Evolutionary conservation across 2,329 filamentous ascomycete genomes (phyloP).

Genomic region (Periglandula ipomoeae): DNA sequence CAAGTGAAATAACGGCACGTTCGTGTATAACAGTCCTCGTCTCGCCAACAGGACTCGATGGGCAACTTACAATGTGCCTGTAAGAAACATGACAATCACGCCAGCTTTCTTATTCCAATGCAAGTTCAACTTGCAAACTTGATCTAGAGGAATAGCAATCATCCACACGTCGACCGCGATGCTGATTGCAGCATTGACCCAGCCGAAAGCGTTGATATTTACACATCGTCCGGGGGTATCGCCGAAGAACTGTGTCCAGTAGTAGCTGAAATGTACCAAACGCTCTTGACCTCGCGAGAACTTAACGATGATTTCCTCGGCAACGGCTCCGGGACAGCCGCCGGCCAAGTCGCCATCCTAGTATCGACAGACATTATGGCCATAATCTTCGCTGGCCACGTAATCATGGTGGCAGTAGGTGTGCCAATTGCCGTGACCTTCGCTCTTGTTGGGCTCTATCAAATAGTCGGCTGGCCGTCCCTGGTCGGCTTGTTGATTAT

Average conservation of each 20-base stretch:
- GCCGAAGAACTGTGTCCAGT: not conserved
- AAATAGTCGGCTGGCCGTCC: constrained; percentile 37
- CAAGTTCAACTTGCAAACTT: not conserved
- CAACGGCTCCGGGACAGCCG: constrained; percentile 18
- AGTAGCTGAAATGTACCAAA: constrained; percentile 25
- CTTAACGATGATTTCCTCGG: constrained; percentile 30
- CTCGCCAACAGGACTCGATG: no score
- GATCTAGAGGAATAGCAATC: not conserved
- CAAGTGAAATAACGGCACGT: no score
- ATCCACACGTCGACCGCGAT: not conserved
- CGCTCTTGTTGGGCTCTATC: constrained; percentile 33
- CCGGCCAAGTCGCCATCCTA: constrained; percentile 36
- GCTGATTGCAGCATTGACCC: not conserved
- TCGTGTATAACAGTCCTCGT: no score
- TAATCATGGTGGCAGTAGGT: constrained; percentile 30
- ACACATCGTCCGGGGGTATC: not conserved
- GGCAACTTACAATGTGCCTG: not conserved
- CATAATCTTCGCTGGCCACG: constrained; percentile 33
- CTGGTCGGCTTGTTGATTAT: constrained; percentile 34
- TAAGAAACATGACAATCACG: not conserved
- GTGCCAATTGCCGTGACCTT: constrained; percentile 29
- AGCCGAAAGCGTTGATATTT: constrained; percentile 1
- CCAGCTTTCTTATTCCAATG: constrained; percentile 2
- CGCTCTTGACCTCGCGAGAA: constrained; percentile 37
- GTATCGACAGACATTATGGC: constrained; percentile 42